These are phyloP conservation scores for Lentinus brumalis DNA, from an alignment of 768 basidiomycete species.

Conservation along the genomic window DNA sequence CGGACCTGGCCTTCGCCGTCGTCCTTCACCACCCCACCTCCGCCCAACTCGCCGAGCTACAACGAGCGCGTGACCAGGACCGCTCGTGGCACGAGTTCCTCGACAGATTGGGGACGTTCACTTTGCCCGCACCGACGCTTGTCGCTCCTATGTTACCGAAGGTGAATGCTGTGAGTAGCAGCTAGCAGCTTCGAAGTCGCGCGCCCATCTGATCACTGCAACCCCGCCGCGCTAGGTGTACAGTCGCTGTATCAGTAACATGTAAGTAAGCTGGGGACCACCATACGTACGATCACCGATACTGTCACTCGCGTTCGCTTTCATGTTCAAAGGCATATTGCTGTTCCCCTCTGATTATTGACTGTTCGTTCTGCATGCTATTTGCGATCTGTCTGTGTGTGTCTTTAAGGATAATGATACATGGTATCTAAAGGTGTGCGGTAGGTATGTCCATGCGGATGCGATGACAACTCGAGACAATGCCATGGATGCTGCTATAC, in stretches of 20 bases:
- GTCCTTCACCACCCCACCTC: slow-evolving; percentile 20
- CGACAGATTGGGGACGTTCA: slow-evolving; percentile 5
- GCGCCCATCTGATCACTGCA: not conserved
- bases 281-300: not conserved
- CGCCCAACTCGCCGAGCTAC: slow-evolving; percentile 15
- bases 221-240: not conserved
- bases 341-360: not conserved
- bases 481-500: too few relatives aligned
- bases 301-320: not conserved
- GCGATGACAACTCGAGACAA: not conserved
- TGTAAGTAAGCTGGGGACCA: not conserved
- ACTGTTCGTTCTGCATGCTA: not conserved
- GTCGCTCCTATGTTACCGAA: not conserved
- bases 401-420: not conserved
- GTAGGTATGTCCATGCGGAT: not conserved
- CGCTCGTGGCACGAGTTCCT: slow-evolving; percentile 6
- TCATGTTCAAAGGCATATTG: not conserved
- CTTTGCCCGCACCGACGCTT: slow-evolving; percentile 6
- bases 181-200: slow-evolving; percentile 1
- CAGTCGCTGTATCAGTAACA: not conserved
- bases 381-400: not conserved
- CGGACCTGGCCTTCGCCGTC: slow-evolving; percentile 19
- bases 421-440: not conserved
- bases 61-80: slow-evolving; percentile 4
- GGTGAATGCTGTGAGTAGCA: not conserved